phyloP scores from a whole-genome alignment of 768 basidiomycete genomes.

The Suillus luteus region DNA sequence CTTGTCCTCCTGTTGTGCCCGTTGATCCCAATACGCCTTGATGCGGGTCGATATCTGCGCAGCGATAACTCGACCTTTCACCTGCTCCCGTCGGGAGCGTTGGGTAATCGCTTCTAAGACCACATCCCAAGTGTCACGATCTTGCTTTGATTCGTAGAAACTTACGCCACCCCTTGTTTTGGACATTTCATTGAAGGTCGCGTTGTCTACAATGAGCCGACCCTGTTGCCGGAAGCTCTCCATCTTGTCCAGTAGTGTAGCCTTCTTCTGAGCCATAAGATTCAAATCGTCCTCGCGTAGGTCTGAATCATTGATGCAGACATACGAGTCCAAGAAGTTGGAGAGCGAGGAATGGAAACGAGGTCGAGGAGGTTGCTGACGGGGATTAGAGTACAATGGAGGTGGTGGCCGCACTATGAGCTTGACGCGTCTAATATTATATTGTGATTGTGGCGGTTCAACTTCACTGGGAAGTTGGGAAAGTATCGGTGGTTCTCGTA shows the following conservation, averaged over 20 bases:
- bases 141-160: slow-evolving; percentile 27
- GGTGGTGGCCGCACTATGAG: slow-evolving; percentile 68
- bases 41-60: slow-evolving; percentile 63
- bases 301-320: slow-evolving; percentile 51
- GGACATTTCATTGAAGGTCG: slow-evolving; percentile 18
- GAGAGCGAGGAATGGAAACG: slow-evolving; percentile 55
- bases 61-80: slow-evolving; percentile 46
- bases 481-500: no score
- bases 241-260: slow-evolving; percentile 44
- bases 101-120: slow-evolving; percentile 50
- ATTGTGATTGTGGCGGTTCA: slow-evolving; percentile 1
- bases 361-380: slow-evolving; percentile 60
- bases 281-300: slow-evolving; percentile 42
- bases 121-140: slow-evolving; percentile 58
- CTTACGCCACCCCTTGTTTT: slow-evolving; percentile 1
- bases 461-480: background rate
- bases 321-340: slow-evolving; percentile 64
- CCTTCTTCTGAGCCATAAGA: slow-evolving; percentile 43
- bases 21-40: slow-evolving; percentile 73
- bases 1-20: slow-evolving; percentile 62
- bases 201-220: slow-evolving; percentile 42
- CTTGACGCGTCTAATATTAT: slow-evolving; percentile 57
- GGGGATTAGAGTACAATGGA: slow-evolving; percentile 62
- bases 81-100: slow-evolving; percentile 22
- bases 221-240: slow-evolving; percentile 49